These are phyloP conservation scores for Cryptococcus sp. DNA, from an alignment of 1,284 basidiomycete genomes.

Conservation along the genomic window DNA sequence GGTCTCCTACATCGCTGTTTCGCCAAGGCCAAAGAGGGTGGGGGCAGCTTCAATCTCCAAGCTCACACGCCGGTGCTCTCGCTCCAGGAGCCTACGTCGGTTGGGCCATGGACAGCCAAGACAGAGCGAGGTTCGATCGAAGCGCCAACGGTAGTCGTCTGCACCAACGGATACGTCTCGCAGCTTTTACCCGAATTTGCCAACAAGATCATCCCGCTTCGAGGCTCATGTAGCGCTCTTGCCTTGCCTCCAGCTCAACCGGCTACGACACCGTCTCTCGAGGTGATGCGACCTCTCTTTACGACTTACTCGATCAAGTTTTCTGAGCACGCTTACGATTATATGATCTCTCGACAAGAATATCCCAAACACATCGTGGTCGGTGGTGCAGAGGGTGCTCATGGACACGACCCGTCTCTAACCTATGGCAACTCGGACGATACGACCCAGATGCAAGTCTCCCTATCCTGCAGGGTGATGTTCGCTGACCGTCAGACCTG, in stretches of 20 bases:
- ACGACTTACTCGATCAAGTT: conserved; percentile 10
- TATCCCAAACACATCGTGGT: conserved; percentile 8
- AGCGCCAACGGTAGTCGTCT: conserved; percentile 6
- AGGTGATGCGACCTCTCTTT: conserved; percentile 7
- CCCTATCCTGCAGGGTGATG: background rate
- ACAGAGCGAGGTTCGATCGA: conserved; percentile 2
- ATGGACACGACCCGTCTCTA: background rate
- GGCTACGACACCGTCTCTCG: conserved; percentile 2
- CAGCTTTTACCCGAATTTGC: conserved; percentile 7
- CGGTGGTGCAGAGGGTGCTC: conserved; percentile 4
- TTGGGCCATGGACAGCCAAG: conserved; percentile 1
- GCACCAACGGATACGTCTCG: conserved; percentile 8
- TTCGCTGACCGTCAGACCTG: background rate
- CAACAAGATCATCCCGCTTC: conserved; percentile 11
- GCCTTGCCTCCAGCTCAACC: conserved; percentile 6
- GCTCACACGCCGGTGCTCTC: conserved; percentile 4
- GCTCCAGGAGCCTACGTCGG: background rate
- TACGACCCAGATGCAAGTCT: conserved; percentile 6
- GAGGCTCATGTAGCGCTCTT: conserved; percentile 6
- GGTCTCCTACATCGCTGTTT: conserved; percentile 8
- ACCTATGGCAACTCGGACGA: conserved; percentile 12
- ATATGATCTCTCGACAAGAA: conserved; percentile 14
- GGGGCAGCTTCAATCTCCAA: conserved; percentile 8
- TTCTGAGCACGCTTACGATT: conserved; percentile 5
- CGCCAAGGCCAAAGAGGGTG: conserved; percentile 1